Evolutionary conservation across 768 basidiomycete genomes (phyloP), one percentile per base, ranked within the genome.

Genomic region (Mycena floridula): DNA sequence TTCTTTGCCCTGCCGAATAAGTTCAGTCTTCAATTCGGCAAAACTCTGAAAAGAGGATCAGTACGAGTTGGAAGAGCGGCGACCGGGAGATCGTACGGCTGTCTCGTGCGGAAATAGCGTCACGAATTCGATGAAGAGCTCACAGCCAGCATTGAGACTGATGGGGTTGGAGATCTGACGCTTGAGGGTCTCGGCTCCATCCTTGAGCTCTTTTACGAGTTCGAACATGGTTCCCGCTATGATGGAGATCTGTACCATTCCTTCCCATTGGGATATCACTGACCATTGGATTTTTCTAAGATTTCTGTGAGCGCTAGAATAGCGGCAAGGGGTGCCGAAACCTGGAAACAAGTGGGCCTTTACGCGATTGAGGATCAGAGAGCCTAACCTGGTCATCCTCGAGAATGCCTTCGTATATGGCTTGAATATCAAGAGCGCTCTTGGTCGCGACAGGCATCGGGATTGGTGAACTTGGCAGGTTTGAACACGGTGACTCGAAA

Each of bases 181-280:
- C 51, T 77, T 81, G 42, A 95, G 67, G 5, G 69, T 66, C 27
- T 79, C 70, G 1, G 87, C 83, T 36, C 82, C 88, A 36, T 85
- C 77, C 46, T 89, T 81, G 47, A 96, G 76, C 21, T 82, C 91
- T 50, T 85, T 76, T 20, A 89, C 83, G 23, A 98, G 81, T 62
- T 99, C 95, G 54, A 85, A 89, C 84, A 92, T 93, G 18, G 93
- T 96, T 2, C 82, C 88, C 40, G 89, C 90, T 90, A 57, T 50
- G 21, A 43, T 46, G 25, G 28, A 13, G 47, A 36, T 28, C 47
- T 16, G 23, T 22, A 32, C 16, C 28, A 43, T 37, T 32, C 45
- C 7, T 43, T 25, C 12, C 24, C 38, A 42, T 44, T 30, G 43
- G 25, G 12, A 43, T 44, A 40, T 4, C 37, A 56, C 69, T 54